Percentiles rank a stretch among this genome's conserved stretches.
Evolutionary conservation across 2,329 filamentous ascomycete genomes (phyloP).

Genomic region (Neurospora sp.): DNA sequence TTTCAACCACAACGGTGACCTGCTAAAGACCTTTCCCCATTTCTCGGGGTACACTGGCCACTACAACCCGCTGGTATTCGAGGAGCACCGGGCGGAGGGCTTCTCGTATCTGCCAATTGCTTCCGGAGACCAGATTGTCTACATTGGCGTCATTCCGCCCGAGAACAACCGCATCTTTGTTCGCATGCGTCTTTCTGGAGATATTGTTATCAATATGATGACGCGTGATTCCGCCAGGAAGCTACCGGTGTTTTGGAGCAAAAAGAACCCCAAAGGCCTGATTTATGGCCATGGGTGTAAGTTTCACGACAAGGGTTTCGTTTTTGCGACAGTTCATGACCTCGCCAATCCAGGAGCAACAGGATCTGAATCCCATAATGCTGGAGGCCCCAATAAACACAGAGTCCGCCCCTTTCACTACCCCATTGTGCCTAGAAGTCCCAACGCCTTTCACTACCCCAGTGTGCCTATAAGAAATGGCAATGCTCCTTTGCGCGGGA

Average conservation of each 20-base stretch:
- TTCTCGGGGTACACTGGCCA: neutral
- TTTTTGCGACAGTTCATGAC: neutral
- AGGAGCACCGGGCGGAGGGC: neutral
- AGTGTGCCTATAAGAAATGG: neutral
- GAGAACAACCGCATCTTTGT: neutral
- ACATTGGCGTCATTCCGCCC: neutral
- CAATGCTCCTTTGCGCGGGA: too few species aligned
- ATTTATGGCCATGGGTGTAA: neutral
- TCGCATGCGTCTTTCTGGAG: neutral
- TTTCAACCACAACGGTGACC: neutral
- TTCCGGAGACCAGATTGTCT: neutral
- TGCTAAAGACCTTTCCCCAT: neutral
- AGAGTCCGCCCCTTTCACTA: neutral
- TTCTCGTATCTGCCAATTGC: neutral
- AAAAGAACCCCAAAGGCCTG: neutral
- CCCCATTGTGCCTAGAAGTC: neutral
- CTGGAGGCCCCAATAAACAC: neutral
- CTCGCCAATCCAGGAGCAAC: neutral
- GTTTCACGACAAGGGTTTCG: neutral
- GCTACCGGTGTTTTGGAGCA: neutral
- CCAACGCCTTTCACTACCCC: neutral
- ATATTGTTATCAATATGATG: neutral
- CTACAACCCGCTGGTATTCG: neutral
- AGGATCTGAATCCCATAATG: neutral
- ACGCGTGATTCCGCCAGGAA: too few species aligned